phyloP scores from a whole-genome alignment of 2,329 filamentous ascomycete genomes.

The Trichoderma sp. region DNA sequence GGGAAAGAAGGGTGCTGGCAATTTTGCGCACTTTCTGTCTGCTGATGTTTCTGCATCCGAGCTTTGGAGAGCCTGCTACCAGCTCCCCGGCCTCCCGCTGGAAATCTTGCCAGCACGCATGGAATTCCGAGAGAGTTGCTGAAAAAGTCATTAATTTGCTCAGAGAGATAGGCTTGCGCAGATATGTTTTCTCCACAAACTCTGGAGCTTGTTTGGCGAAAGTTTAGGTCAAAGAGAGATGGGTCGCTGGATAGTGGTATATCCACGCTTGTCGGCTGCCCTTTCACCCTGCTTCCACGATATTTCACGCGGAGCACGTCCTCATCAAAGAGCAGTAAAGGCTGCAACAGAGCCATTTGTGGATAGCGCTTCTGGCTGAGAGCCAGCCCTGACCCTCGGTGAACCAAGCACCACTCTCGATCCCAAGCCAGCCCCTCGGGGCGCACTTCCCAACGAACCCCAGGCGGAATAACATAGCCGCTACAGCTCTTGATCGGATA shows the following conservation, averaged over 20 bases:
- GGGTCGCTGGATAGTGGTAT: conserved; percentile 73
- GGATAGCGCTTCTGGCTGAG: conserved; percentile 89
- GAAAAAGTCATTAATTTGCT: conserved; percentile 75
- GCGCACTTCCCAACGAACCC: conserved; percentile 72
- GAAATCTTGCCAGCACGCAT: conserved; percentile 84
- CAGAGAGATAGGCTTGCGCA: conserved; percentile 70
- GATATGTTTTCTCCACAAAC: conserved; percentile 83
- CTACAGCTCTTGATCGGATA: conserved; percentile 96
- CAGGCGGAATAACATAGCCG: conserved; percentile 70
- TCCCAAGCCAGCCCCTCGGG: conserved; percentile 91
- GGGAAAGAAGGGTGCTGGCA: conserved; percentile 59
- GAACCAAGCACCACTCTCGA: conserved; percentile 93
- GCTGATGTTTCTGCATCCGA: conserved; percentile 65
- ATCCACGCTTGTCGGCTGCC: conserved; percentile 45
- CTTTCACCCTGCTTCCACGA: conserved; percentile 39
- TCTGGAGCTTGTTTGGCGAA: conserved; percentile 57
- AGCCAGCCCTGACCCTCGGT: conserved; percentile 80
- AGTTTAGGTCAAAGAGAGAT: conserved; percentile 51
- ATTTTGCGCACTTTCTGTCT: conserved; percentile 29
- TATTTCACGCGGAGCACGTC: conserved; percentile 68
- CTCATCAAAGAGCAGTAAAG: conserved; percentile 69
- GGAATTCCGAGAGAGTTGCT: conserved; percentile 73
- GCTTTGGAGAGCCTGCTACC: conserved; percentile 72
- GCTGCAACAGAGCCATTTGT: conserved; percentile 81
- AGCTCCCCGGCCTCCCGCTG: conserved; percentile 63